These are phyloP conservation scores for Eutypa lata DNA, from an alignment of 2,329 filamentous ascomycete species.

Conservation along the genomic window DNA sequence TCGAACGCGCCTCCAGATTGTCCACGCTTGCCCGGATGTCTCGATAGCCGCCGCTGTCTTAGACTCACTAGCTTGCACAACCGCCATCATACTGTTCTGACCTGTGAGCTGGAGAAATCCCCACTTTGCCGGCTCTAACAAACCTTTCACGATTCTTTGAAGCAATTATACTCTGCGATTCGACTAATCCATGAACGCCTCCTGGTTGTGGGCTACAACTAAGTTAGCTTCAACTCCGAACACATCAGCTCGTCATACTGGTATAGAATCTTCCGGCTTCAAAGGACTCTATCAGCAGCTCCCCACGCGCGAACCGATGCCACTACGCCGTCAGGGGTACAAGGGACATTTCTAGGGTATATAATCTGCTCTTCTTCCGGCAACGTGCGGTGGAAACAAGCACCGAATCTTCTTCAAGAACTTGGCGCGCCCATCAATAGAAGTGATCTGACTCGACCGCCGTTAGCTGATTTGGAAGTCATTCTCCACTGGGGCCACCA, in stretches of 20 bases:
- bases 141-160: slow-evolving; percentile 19
- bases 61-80: slow-evolving; percentile 27
- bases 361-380: slow-evolving; percentile 33
- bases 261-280: slow-evolving; percentile 18
- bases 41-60: slow-evolving; percentile 27
- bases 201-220: slow-evolving; percentile 15
- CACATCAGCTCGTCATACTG: slow-evolving; percentile 22
- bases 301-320: slow-evolving; percentile 29
- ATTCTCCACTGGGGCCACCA: neutral
- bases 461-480: neutral
- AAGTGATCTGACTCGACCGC: neutral
- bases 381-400: slow-evolving; percentile 24
- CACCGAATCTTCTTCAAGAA: neutral
- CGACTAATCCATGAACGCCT: slow-evolving; percentile 21
- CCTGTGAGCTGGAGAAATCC: slow-evolving; percentile 24
- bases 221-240: slow-evolving; percentile 20
- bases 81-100: slow-evolving; percentile 18
- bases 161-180: slow-evolving; percentile 24
- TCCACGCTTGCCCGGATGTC: slow-evolving; percentile 19
- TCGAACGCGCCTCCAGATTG: slow-evolving; percentile 19
- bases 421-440: neutral
- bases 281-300: slow-evolving; percentile 19
- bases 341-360: slow-evolving; percentile 25
- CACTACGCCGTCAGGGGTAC: slow-evolving; percentile 21
- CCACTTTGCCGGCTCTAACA: slow-evolving; percentile 20